Evolutionary conservation across 2,329 filamentous ascomycete species (phyloP).

Genomic region (Colletotrichum sp.): DNA sequence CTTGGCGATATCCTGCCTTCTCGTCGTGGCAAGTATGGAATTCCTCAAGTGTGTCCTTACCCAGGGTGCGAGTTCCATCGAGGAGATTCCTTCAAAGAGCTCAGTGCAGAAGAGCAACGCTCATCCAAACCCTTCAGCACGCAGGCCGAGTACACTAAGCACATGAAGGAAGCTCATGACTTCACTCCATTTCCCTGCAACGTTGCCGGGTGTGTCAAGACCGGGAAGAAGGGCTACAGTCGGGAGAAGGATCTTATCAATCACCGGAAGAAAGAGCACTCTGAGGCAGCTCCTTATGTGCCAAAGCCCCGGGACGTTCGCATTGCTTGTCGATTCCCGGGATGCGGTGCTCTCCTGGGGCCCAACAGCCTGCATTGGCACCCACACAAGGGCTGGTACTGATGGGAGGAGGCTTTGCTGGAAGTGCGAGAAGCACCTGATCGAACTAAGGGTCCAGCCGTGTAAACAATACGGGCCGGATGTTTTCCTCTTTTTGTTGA

Average conservation of each 20-base stretch:
- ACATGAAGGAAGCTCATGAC: constrained; percentile 40
- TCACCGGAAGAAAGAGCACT: constrained; percentile 25
- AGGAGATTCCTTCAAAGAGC: constrained; percentile 2
- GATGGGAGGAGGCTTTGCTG: too few relatives aligned
- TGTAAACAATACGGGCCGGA: too few relatives aligned
- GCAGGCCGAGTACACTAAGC: constrained; percentile 33
- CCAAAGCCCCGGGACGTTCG: not conserved
- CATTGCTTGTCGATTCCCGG: not conserved
- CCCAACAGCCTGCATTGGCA: not conserved
- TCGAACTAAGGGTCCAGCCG: too few relatives aligned
- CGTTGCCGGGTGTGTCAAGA: constrained; percentile 29
- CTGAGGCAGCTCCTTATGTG: not conserved
- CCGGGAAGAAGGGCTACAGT: constrained; percentile 26
- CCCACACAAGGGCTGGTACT: not conserved
- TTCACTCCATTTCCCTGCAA: constrained; percentile 36
- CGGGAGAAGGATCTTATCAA: constrained; percentile 27
- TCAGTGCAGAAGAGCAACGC: constrained; percentile 6
- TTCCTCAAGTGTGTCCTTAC: constrained; percentile 23
- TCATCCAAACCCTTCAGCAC: constrained; percentile 20
- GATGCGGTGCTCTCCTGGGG: not conserved
- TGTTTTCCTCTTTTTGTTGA: too few relatives aligned
- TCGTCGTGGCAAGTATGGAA: not conserved
- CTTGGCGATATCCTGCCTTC: not conserved
- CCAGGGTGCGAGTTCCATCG: constrained; percentile 25
- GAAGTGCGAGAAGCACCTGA: not conserved